A percentile compares a stretch with the other conserved stretches of the same genome.
These are phyloP conservation scores for Mortierella sp. DNA, from an alignment of 371 early-diverging fungal genomes.

Conservation along the genomic window DNA sequence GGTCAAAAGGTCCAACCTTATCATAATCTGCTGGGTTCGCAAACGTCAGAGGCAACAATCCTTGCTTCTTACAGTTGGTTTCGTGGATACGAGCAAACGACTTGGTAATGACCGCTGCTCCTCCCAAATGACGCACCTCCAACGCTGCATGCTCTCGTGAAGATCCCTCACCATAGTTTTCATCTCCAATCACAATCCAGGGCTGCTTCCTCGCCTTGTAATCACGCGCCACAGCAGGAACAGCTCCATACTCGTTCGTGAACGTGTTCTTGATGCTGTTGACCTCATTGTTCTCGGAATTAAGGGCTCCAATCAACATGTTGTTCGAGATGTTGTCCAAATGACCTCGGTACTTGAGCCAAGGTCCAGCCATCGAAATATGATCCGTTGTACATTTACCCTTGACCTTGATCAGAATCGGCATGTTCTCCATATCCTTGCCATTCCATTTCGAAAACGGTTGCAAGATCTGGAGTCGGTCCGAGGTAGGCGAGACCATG, in stretches of 20 bases:
- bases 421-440: constrained; percentile 79
- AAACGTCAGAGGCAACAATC: constrained; percentile 93
- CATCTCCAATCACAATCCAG: constrained; percentile 93
- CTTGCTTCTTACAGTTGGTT: constrained; percentile 98
- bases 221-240: constrained; percentile 86
- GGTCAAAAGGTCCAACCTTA: constrained; percentile 73
- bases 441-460: constrained; percentile 94
- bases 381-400: constrained; percentile 97
- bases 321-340: constrained; percentile 85
- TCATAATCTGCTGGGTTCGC: constrained; percentile 86
- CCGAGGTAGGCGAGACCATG: constrained; percentile 78
- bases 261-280: constrained; percentile 75
- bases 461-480: constrained; percentile 89
- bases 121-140: constrained; percentile 85
- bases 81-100: constrained; percentile 97
- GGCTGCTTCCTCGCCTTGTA: constrained; percentile 75
- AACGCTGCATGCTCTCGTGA: constrained; percentile 94
- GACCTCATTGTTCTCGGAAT: constrained; percentile 78
- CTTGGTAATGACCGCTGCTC: constrained; percentile 82
- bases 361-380: constrained; percentile 84
- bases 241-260: constrained; percentile 74
- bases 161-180: constrained; percentile 96
- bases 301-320: constrained; percentile 91
- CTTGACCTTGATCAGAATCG: constrained; percentile 93
- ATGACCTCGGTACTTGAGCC: constrained; percentile 97